Evolutionary conservation across 2,329 filamentous ascomycete genomes (phyloP), one percentile per base, ranked within the genome.

Genomic region (Fusarium torulosum): DNA sequence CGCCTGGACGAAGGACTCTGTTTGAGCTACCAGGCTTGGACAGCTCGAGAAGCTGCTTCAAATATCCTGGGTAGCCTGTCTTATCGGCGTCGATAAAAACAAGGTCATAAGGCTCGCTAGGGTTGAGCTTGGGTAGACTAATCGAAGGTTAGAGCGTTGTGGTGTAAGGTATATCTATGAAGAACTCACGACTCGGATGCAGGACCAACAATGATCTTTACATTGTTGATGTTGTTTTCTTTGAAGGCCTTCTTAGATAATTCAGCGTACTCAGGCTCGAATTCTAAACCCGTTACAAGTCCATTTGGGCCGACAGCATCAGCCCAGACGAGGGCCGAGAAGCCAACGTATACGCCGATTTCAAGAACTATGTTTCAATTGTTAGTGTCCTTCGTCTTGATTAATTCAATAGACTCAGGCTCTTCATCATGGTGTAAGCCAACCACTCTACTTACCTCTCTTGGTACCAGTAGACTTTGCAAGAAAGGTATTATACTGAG

Each of bases 61-160:
- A 77, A 71, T 86, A 86, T 8, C 69, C 72, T 0, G 81, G 80
- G 69, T 86, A 86, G n/a, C 81, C 82, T 0, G 78, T 75, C 75
- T 86, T 86, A 58, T 86, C 79, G 23, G 84, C 84, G 58, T 86
- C 84, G 62, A 86, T 79, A 72, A 86, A 86, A 71, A 86, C 79
- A 43, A 86, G 74, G 72, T 86, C 85, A 66, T 84, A 87, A 6
- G 85, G 82, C 67, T 67, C 59, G 11, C 27, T 41, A 23, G 71
- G 66, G 29, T 51, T 41, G 29, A 77, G 67, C 35, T 78, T 81
- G 74, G 35, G 73, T 56, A 58, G 75, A 67, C 60, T 79, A 66
- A 5, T 13, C 13, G 19, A 35, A 7, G 9, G 31, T 51, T 13
- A 68, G 43, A 37, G 25, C 15, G 14, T 45, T 5, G 7, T 10